Base-by-base conservation (phyloP, 352 stramenopile genomes). In the Pseudoperonospora humuli region DNA sequence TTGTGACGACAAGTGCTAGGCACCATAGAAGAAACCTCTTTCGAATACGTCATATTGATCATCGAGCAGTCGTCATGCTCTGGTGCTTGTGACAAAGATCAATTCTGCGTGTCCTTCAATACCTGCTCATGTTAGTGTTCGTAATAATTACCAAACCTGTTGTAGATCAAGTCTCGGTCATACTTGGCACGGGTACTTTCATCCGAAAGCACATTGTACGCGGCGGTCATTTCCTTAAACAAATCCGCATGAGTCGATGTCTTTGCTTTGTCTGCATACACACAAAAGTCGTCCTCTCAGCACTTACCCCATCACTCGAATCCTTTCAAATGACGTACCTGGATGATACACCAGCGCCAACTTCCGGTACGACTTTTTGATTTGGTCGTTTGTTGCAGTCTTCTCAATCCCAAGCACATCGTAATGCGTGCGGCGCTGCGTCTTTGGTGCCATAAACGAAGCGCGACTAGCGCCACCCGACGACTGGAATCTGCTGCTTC, bases 341-440 rank as follows among this genome's bases (percentile, higher is more conserved):
- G 86, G 86, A 46, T 96, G 86, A 66, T 92, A 85, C 40, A 72
- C 45, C 20, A 95, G 66, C 19, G 86, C 86, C 20, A 96, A 51
- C 46, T 93, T 92, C 8, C 84, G 80, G 56, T 96, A 96, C 36
- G 84, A 79, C 50, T 91, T 95, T 52, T 91, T 91, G 51, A 96
- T 89, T 27, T 92, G 64, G 10, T 75, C 69, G 21, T 49, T 39
- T 7, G 74, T 85, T 15, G 79, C 70, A 25, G 51, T 40, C 26
- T 71, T 76, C 7, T 64, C 29, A 9, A 92, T 67, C 13, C 74
- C 73, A 11, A 95, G 67, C 3, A 91, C 57, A n/a, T 95, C 76
- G 48, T 95, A 95, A 44, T 91, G 74, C 5, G 75, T 82, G 1
- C 65, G 70, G 18, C 51, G 46, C 32, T 70, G 54, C 0, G 47